Evolutionary conservation across 2,329 filamentous ascomycete species (phyloP), one percentile per base, ranked within the genome.

Genomic region (Aspergillus candidus): DNA sequence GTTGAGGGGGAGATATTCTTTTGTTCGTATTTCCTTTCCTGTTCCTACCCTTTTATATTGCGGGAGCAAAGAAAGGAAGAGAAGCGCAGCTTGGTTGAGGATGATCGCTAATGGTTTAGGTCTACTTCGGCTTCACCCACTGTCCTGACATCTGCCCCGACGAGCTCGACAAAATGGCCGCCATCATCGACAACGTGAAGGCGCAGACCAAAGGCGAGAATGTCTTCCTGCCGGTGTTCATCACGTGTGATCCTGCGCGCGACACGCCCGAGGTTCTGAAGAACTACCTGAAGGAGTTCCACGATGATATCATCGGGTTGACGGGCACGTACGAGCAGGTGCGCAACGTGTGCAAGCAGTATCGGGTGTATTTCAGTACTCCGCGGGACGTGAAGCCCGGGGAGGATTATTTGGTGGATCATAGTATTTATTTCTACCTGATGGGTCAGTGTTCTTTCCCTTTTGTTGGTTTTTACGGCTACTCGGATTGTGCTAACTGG

Each of bases 71-170:
- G 8, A 15, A 4, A n/a, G 39, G 22, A n/a, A 6, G 6, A 29
- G 14, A 14, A 2, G n/a, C n/a, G n/a, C n/a, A n/a, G n/a, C n/a
- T n/a, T n/a, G n/a, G n/a, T n/a, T n/a, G n/a, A n/a, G n/a, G n/a
- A n/a, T n/a, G 12, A 13, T 40, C n/a, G 34, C 49, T 55, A 31
- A 49, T 36, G 6, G 1, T 14, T 35, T 18, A 93, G 88, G 82
- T 97, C 32, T 98, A 98, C 72, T 98, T 98, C 65, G 93, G 93
- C 60, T 98, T 98, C 77, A 91, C 88, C 7, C 90, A 96, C 69
- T 98, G 93, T 66, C 93, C 93, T 17, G 93, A 98, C 66, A 98
- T 98, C 65, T 98, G 93, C 73, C 93, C 93, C 30, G 93, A 98
- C 62, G 93, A 98, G 71, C 84, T 98, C 58, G 93, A 98, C 73